Conservation (phyloP, 2,329 filamentous ascomycete species). For the Colletotrichum liriopes region DNA sequence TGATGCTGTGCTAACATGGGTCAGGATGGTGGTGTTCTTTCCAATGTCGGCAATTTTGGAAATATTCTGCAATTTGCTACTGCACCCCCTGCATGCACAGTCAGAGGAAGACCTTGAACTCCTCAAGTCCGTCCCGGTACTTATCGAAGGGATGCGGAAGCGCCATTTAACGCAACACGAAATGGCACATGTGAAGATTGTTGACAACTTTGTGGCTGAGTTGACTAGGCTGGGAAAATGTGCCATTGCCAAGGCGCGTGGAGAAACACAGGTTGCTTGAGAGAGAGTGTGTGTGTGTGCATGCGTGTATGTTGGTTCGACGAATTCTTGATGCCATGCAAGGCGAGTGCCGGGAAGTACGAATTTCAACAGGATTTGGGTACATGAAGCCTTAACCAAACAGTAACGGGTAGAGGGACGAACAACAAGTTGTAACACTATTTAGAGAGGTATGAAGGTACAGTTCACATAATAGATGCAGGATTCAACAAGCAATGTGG, state of each 20-base stretch:
- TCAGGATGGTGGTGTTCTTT: slow-evolving; percentile 70
- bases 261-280: not conserved
- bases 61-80: slow-evolving; percentile 70
- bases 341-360: not conserved
- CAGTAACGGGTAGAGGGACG: not conserved
- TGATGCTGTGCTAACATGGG: not conserved
- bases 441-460: no score
- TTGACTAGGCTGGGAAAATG: slow-evolving; percentile 59
- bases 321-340: not conserved
- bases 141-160: slow-evolving; percentile 60
- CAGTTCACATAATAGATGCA: no score
- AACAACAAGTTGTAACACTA: not conserved
- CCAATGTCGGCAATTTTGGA: slow-evolving; percentile 68
- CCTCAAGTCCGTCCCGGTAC: slow-evolving; percentile 57
- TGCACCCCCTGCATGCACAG: slow-evolving; percentile 60
- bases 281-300: no score
- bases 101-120: slow-evolving; percentile 63
- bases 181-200: slow-evolving; percentile 56
- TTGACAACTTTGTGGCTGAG: slow-evolving; percentile 62
- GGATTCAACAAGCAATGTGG: not conserved
- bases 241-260: slow-evolving; percentile 52
- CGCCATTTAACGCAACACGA: slow-evolving; percentile 52
- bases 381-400: not conserved
- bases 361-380: not conserved
- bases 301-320: no score